A percentile compares a stretch with the other conserved stretches of the same genome.
These are phyloP conservation scores for Cnidoscolus chayamansa DNA, from an alignment of 441 rosid genomes.

Conservation along the genomic window DNA sequence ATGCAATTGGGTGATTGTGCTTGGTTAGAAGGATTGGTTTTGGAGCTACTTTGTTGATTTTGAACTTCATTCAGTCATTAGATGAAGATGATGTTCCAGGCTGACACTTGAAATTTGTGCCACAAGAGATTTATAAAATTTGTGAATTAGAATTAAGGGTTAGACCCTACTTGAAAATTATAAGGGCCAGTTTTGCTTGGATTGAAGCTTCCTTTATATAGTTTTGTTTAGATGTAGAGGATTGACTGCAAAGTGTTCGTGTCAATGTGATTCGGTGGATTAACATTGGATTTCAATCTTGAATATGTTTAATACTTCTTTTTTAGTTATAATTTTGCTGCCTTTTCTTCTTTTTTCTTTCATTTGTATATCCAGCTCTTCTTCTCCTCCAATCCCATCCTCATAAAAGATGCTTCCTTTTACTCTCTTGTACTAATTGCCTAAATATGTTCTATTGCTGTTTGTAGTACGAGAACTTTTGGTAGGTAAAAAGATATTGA, in stretches of 20 bases:
- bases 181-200: conserved; percentile 7
- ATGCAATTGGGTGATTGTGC: neutral
- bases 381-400: neutral
- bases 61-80: neutral
- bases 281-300: neutral
- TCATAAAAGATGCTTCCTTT: conserved; percentile 4
- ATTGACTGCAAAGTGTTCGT: neutral
- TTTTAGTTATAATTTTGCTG: neutral
- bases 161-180: neutral
- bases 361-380: neutral
- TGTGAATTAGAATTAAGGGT: neutral
- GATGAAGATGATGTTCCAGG: neutral
- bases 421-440: neutral
- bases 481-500: neutral
- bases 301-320: neutral
- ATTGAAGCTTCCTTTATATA: neutral
- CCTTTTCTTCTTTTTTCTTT: neutral
- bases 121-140: neutral
- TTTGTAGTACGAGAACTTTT: neutral
- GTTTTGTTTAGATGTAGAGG: conserved; percentile 1
- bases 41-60: neutral
- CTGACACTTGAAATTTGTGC: neutral
- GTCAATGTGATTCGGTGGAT: conserved; percentile 6
- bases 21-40: neutral
- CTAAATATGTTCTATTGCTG: neutral